Percentiles rank a stretch among this genome's conserved stretches.
These are phyloP conservation scores for Pseudomassariella vexata DNA, from an alignment of 2,329 filamentous ascomycete genomes.

Conservation along the genomic window DNA sequence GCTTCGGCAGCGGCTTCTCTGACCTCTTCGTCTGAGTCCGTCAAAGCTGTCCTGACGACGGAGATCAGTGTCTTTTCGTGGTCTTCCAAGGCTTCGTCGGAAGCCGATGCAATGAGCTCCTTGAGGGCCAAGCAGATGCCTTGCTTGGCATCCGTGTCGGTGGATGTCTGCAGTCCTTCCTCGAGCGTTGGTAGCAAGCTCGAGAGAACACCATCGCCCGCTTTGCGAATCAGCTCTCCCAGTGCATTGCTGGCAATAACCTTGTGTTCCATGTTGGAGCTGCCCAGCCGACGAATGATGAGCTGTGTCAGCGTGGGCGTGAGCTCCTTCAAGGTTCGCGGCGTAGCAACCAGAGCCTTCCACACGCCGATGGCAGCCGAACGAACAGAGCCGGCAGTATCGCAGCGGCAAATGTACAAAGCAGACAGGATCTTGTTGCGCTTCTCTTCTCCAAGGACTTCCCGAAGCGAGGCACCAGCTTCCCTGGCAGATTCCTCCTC, in stretches of 20 bases:
- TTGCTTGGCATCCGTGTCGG: conserved; percentile 88
- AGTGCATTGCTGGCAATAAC: conserved; percentile 96
- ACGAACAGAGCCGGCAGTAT: conserved; percentile 88
- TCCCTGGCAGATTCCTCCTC: conserved; percentile 75
- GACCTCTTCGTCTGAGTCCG: conserved; percentile 83
- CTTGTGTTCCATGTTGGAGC: conserved; percentile 97
- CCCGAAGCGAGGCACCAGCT: conserved; percentile 86
- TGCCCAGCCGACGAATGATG: conserved; percentile 88
- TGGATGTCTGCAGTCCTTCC: conserved; percentile 81
- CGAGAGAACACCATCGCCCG: conserved; percentile 86
- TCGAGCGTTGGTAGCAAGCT: conserved; percentile 87
- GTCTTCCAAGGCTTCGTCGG: conserved; percentile 82
- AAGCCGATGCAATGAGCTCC: conserved; percentile 86
- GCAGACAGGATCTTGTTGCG: conserved; percentile 97
- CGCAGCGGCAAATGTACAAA: conserved; percentile 93
- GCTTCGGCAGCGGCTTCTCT: conserved; percentile 94
- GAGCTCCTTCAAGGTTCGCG: conserved; percentile 88
- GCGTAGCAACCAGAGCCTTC: conserved; percentile 93
- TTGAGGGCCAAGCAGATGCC: conserved; percentile 95
- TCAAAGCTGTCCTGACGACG: conserved; percentile 86
- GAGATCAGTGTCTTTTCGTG: conserved; percentile 94
- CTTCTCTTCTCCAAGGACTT: conserved; percentile 91
- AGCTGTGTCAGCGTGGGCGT: conserved; percentile 92
- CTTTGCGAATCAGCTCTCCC: conserved; percentile 93
- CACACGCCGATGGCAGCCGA: conserved; percentile 87